These are phyloP conservation scores for Termitomyces eurrhizus DNA, from an alignment of 768 basidiomycete species.

Conservation along the genomic window DNA sequence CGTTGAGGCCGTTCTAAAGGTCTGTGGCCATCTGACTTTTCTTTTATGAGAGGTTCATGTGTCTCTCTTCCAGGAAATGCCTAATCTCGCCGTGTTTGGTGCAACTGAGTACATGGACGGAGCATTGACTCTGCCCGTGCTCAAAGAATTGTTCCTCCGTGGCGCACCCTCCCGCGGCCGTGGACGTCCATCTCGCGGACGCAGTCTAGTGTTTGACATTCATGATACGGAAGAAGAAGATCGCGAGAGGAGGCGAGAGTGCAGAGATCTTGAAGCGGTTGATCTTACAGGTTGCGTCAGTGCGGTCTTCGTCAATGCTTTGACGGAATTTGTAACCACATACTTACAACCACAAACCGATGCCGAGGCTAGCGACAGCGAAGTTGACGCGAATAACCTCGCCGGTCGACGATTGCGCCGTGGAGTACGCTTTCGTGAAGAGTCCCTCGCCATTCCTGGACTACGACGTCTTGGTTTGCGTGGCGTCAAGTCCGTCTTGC, in stretches of 20 bases:
- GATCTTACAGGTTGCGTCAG: constrained; percentile 96
- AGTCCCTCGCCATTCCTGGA: constrained; percentile 60
- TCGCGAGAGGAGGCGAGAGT: constrained; percentile 67
- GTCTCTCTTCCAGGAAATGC: constrained; percentile 64
- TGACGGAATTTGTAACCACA: constrained; percentile 76
- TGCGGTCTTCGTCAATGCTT: constrained; percentile 80
- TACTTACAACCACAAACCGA: constrained; percentile 48
- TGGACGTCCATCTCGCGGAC: constrained; percentile 65
- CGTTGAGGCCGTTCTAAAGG: constrained; percentile 75
- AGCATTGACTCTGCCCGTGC: constrained; percentile 76
- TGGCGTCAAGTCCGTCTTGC: constrained; percentile 74
- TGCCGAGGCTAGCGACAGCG: constrained; percentile 38
- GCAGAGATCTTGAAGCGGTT: constrained; percentile 78
- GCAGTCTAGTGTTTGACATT: constrained; percentile 43
- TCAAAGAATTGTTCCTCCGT: constrained; percentile 88
- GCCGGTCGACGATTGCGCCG: constrained; percentile 24
- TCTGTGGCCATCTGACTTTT: constrained; percentile 24
- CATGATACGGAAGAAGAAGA: constrained; percentile 74
- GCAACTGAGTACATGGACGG: constrained; percentile 99
- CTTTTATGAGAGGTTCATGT: constrained; percentile 2
- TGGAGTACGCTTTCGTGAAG: constrained; percentile 34
- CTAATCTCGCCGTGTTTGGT: constrained; percentile 84
- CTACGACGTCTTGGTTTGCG: constrained; percentile 77
- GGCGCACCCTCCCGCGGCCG: constrained; percentile 69
- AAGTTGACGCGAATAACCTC: constrained; percentile 31